Conservation (phyloP, 2,329 filamentous ascomycete species). For the Trichophyton mentagrophytes region DNA sequence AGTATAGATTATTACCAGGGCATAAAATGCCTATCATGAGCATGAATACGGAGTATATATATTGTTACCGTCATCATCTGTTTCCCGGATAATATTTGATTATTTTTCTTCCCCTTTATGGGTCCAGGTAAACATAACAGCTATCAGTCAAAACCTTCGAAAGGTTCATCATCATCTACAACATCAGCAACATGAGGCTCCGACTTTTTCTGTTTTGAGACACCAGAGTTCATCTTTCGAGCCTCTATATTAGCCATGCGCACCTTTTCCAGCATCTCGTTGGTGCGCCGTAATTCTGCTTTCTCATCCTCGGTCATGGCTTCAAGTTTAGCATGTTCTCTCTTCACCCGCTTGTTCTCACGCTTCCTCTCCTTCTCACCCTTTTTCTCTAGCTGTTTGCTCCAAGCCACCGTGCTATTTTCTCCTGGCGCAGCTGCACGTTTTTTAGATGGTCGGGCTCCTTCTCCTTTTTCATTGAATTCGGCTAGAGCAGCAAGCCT, state of each 20-base stretch:
- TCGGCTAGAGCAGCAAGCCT: conserved; percentile 45
- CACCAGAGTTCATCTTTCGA: background rate
- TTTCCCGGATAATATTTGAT: background rate
- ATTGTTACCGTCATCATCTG: no score
- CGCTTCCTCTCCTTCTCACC: conserved; percentile 49
- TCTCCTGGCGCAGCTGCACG: conserved; percentile 39
- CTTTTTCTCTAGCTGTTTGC: conserved; percentile 54
- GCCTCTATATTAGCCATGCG: conserved; percentile 39
- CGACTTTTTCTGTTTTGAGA: conserved; percentile 9
- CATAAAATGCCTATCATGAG: background rate
- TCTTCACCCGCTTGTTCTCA: conserved; percentile 52
- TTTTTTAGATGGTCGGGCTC: conserved; percentile 35
- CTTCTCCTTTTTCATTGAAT: conserved; percentile 31
- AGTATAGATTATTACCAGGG: background rate
- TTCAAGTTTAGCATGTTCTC: conserved; percentile 50
- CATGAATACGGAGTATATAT: background rate
- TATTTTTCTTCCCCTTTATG: no score
- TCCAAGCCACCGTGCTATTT: conserved; percentile 52
- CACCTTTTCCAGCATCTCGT: conserved; percentile 53
- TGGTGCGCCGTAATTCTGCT: conserved; percentile 48
- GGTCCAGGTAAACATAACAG: background rate
- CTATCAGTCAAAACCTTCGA: conserved; percentile 43
- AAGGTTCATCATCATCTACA: conserved; percentile 37
- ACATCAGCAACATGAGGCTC: conserved; percentile 12
- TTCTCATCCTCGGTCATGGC: conserved; percentile 61